Evolutionary conservation across 306 rosid species (phyloP), one percentile per base, ranked within the genome.

Genomic region (Vicia faba): DNA sequence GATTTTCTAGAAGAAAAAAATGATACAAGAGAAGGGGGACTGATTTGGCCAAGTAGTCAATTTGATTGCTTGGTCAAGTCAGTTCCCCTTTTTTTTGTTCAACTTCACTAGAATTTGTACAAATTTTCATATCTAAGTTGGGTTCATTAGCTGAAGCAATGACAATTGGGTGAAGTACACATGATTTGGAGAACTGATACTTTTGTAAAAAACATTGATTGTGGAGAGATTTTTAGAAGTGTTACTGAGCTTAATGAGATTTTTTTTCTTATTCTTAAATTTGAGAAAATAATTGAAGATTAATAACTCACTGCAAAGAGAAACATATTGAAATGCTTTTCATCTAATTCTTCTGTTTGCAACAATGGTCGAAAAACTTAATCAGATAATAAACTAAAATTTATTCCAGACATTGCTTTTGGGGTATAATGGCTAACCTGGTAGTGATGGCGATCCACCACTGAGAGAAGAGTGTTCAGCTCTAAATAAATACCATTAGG

Each of bases 21-120:
- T 58, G 29, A 59, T 59, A 35, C 65, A 16, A 59, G 64, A 15
- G 6, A 58, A 31, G 84, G 88, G 83, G 85, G 84, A 79, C 69
- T 83, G 84, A 81, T 80, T 80, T 80, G 80, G 75, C 75, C 76
- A 66, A 50, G 77, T 45, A 54, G 36, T 82, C 68, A 64, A 63
- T 61, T 49, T 64, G 70, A 74, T 64, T 75, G 72, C 63, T 70
- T 63, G 80, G 79, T 75, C 83, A 83, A 71, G 75, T 62, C 79
- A 77, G 79, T 36, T 78, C 83, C 83, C 84, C 68, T 26, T 71
- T 75, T 67, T 76, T 78, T 33, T 7, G 63, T 72, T 70, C 59
- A 44, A 12, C 2, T 20, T 20, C 19, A 28, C 16, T 23, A 56
- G 46, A 23, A 68, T 29, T 33, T 59, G 63, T 59, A 43, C 8